These are phyloP conservation scores for Tetracladium maxilliforme DNA, from an alignment of 2,329 filamentous ascomycete genomes.

Conservation along the genomic window DNA sequence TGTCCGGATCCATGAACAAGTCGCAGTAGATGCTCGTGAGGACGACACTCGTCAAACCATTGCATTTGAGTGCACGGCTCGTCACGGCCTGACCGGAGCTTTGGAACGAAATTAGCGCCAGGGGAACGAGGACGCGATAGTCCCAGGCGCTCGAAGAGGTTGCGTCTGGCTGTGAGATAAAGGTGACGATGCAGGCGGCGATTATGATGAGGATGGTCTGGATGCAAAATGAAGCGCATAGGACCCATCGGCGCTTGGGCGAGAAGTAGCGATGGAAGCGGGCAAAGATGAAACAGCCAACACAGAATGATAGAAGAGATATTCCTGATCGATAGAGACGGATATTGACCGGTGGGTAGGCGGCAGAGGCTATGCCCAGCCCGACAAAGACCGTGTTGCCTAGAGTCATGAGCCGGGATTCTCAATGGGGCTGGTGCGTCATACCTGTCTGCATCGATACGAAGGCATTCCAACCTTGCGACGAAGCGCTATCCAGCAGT, in stretches of 20 bases:
- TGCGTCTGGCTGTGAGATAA: conserved; percentile 22
- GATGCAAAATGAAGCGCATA: conserved; percentile 39
- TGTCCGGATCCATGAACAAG: conserved; percentile 49
- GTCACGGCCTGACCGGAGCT: conserved; percentile 66
- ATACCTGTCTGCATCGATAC: conserved; percentile 72
- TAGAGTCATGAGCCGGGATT: conserved; percentile 10
- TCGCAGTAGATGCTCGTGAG: conserved; percentile 75
- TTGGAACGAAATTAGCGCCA: conserved; percentile 61
- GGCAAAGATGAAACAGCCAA: conserved; percentile 58
- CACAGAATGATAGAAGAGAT: conserved; percentile 55
- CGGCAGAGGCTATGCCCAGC: conserved; percentile 52
- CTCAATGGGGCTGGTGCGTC: conserved; percentile 7
- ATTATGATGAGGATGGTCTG: conserved; percentile 33
- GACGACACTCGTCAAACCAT: conserved; percentile 62
- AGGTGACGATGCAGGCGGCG: conserved; percentile 38
- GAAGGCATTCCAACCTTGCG: conserved; percentile 66
- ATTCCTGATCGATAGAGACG: conserved; percentile 60
- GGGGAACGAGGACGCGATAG: conserved; percentile 49
- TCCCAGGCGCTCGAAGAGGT: too few species aligned
- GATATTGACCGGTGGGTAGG: conserved; percentile 31
- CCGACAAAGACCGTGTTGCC: conserved; percentile 71
- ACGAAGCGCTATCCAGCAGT: conserved; percentile 60
- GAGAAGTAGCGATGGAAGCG: conserved; percentile 50
- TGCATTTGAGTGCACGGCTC: conserved; percentile 53
- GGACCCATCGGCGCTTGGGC: conserved; percentile 48